Evolutionary conservation across 2,329 filamentous ascomycete genomes (phyloP).

Genomic region (Trichoderma polysporum): DNA sequence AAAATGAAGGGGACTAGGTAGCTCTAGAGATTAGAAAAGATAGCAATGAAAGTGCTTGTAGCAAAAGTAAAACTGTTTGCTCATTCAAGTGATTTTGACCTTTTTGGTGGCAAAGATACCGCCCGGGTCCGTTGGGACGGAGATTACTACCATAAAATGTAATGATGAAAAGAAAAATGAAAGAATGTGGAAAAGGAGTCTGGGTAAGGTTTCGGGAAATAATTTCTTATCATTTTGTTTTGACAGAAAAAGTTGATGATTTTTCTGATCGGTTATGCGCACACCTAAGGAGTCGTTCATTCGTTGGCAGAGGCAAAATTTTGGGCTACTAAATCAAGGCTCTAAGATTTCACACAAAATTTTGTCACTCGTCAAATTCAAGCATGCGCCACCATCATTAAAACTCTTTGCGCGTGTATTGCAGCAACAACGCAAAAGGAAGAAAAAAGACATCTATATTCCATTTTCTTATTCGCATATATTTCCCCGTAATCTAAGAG

Average conservation of each 20-base stretch:
- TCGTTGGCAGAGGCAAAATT: background rate
- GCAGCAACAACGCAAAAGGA: background rate
- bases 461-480: background rate
- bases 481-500: background rate
- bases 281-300: background rate
- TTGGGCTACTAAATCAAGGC: background rate
- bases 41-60: slow-evolving; percentile 10
- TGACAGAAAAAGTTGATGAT: background rate
- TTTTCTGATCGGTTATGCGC: background rate
- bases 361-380: slow-evolving; percentile 7
- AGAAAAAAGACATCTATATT: background rate
- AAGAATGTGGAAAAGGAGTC: background rate
- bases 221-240: background rate
- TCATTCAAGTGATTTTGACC: background rate
- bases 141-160: background rate
- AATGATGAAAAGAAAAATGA: background rate
- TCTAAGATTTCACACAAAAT: background rate
- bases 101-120: background rate
- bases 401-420: background rate
- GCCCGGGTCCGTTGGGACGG: background rate
- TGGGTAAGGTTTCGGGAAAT: background rate
- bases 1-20: slow-evolving; percentile 23
- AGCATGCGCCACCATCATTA: slow-evolving; percentile 3
- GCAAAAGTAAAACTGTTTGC: background rate
- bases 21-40: slow-evolving; percentile 15